Evolutionary conservation across 345 rosid species (phyloP).

Genomic region (Ceriops decandra): DNA sequence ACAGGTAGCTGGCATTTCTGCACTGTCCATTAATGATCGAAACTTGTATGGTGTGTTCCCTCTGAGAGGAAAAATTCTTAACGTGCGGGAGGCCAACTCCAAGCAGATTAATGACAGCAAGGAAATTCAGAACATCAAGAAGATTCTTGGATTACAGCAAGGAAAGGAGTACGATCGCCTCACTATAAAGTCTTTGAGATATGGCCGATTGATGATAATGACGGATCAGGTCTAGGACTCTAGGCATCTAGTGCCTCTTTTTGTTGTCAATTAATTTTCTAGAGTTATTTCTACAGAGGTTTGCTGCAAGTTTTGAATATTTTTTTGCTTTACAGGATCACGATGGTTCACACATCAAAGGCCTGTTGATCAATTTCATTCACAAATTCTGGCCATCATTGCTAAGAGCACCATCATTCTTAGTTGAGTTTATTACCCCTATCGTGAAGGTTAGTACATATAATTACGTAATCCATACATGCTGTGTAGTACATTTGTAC

Average conservation of each 20-base stretch:
- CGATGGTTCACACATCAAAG: constrained; percentile 98
- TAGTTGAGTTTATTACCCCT: constrained; percentile 93
- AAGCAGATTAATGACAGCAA: constrained; percentile 76
- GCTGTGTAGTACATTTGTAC: not conserved
- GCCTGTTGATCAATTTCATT: constrained; percentile 83
- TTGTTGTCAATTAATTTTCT: not conserved
- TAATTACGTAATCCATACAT: not conserved
- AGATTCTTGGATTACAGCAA: constrained; percentile 95
- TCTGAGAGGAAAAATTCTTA: constrained; percentile 82
- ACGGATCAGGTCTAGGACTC: constrained; percentile 71
- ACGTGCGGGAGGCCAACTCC: constrained; percentile 89
- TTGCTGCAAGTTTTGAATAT: constrained; percentile 1
- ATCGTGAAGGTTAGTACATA: constrained; percentile 72
- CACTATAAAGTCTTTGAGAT: constrained; percentile 67
- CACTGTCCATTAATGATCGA: constrained; percentile 52
- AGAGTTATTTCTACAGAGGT: not conserved
- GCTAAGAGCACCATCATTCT: constrained; percentile 75
- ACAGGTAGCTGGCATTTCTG: constrained; percentile 70
- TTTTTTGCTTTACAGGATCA: constrained; percentile 62
- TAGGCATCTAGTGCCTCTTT: not conserved
- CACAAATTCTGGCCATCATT: constrained; percentile 97
- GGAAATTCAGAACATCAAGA: constrained; percentile 82
- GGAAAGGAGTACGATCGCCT: constrained; percentile 57
- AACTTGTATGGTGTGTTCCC: constrained; percentile 86
- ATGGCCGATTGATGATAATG: constrained; percentile 98